Evolutionary conservation across 805 yeast species (phyloP), one percentile per base, ranked within the genome.

Genomic region (Grigorovia humatica): DNA sequence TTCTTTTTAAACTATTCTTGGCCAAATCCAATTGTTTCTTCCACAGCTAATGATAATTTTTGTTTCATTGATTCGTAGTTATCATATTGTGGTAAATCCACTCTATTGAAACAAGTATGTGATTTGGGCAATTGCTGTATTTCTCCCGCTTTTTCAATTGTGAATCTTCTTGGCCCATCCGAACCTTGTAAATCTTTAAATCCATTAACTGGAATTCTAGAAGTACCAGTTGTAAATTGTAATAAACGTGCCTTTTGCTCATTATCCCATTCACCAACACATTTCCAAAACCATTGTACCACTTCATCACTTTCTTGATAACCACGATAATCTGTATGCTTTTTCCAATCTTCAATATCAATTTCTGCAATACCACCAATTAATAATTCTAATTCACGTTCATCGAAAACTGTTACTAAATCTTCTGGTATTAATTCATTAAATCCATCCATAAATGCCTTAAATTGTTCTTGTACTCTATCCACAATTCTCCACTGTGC

Each of bases 281-380:
- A 85, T 70, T 81, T 82, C 99, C 99, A 93, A 80, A 93, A 93
- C 99, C 99, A 93, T 74, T 91, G 95, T 59, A 93, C 83, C 48
- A 89, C 96, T 72, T 89, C 96, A 71, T 93, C 99, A 57, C 81
- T 81, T 71, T 93, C 98, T 67, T 89, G 91, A 71, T 91, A 93
- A 5, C 99, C 99, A 73, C 99, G 82, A 73, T 93, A 93, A 70
- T 93, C 99, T 19, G 99, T 93, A 69, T 93, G 97, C 68, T 88
- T 90, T 73, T 89, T 93, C 99, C 99, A 93, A 74, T 93, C 99
- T 58, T 90, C 97, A 53, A 91, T 86, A 70, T 93, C 99, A 63
- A 93, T 91, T 64, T 93, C 99, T 1, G 97, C 93, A 65, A 93
- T 82, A 70, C 99, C 99, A 68, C 99, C 99, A 70, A 93, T 93